Conservation (phyloP, 2,329 filamentous ascomycete species). For the Apiospora pterosperma region DNA sequence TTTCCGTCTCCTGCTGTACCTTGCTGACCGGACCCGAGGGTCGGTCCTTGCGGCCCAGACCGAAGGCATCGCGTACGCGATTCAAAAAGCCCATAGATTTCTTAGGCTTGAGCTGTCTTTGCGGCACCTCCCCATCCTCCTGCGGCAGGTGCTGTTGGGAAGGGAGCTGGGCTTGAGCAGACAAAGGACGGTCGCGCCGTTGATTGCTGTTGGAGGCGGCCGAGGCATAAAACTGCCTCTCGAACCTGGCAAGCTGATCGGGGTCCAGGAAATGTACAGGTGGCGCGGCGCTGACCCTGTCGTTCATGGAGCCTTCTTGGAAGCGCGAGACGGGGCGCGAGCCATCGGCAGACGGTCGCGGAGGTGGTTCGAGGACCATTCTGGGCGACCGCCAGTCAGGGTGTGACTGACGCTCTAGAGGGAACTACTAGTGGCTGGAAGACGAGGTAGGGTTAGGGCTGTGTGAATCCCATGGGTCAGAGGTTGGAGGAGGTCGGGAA, state of each 20-base stretch:
- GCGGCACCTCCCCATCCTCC: neutral
- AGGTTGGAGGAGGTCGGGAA: neutral
- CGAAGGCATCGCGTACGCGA: constrained; percentile 25
- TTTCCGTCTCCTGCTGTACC: constrained; percentile 18
- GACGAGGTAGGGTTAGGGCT: neutral
- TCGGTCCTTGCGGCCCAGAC: constrained; percentile 10
- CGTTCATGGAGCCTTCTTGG: constrained; percentile 83
- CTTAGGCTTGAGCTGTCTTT: constrained; percentile 18
- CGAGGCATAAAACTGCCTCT: constrained; percentile 25
- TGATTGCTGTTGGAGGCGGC: neutral
- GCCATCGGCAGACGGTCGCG: neutral
- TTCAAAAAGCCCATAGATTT: constrained; percentile 27
- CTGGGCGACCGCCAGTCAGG: constrained; percentile 1
- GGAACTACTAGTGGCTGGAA: neutral
- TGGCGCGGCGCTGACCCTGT: constrained; percentile 69
- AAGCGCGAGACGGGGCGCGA: constrained; percentile 41
- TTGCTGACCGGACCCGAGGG: constrained; percentile 10
- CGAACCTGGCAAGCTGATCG: constrained; percentile 23
- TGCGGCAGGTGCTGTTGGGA: neutral
- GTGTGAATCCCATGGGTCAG: neutral
- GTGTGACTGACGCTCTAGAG: constrained; percentile 17
- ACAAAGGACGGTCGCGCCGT: constrained; percentile 16
- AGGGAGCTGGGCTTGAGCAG: constrained; percentile 15
- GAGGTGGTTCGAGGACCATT: constrained; percentile 20
- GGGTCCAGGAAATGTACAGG: constrained; percentile 62